Evolutionary conservation across 176 grass and related monocot species (phyloP), one percentile per base, ranked within the genome.

Genomic region (Oropetium thomaeum): DNA sequence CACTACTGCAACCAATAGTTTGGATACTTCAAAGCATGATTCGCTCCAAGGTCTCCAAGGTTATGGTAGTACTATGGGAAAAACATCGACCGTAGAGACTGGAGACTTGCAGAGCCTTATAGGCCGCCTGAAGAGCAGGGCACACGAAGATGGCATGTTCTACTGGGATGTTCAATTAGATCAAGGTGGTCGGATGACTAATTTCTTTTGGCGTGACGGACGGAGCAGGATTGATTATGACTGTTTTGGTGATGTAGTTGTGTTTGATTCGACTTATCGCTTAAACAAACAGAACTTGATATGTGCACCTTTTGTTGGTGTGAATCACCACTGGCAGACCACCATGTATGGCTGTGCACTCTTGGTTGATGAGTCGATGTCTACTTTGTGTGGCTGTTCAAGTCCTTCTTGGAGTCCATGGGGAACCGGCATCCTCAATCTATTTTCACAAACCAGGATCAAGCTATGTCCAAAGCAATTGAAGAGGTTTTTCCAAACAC

Each of bases 261-360:
- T 96, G 65, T 96, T 96, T 37, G 86, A 96, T 63, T 87, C 86
- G 11, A 92, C 86, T 79, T 89, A 82, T 33, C 81, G 89, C 68
- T 74, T 90, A 33, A 92, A 89, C 71, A 96, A 92, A 71, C 82
- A 92, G 42, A 96, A 96, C 38, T 33, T 89, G 40, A 61, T 89
- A 41, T 92, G 77, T 58, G 83, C 80, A 1, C 79, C 92, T 73
- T 96, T 96, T 82, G 79, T 89, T 59, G 92, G 92, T 7, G 70
- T 96, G 53, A 96, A 96, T 70, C 89, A 96, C 70, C 92, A 96
- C 54, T 92, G 92, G 89, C 89, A 92, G 82, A 87, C 67, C 42
- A 86, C 82, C 49, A 87, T 96, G 85, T 89, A 85, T 87, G 89
- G 92, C 5, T 96, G 92, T 29, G 92, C 80, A 0, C 53, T 96